These are phyloP conservation scores for Globisporangium okanoganense DNA, from an alignment of 352 stramenopile species.

Conservation along the genomic window DNA sequence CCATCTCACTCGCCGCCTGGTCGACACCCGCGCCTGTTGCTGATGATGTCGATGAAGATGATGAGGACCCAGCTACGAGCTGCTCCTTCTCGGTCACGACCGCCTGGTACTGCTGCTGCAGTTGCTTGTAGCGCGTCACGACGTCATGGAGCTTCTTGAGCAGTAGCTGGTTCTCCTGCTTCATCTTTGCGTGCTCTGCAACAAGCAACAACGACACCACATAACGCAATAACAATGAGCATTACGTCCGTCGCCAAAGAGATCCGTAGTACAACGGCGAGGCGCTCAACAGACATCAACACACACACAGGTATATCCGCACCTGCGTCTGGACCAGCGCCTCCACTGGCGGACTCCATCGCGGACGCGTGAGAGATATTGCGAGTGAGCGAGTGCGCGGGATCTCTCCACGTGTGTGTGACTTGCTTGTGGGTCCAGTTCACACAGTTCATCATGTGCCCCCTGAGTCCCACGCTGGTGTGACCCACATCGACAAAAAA, in stretches of 20 bases:
- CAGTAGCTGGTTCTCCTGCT: constrained; percentile 55
- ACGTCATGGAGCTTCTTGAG: constrained; percentile 55
- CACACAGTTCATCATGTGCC: constrained; percentile 5
- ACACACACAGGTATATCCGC: not conserved
- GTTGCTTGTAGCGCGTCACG: constrained; percentile 42
- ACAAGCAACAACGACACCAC: not conserved
- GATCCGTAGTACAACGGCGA: too few relatives aligned
- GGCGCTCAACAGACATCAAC: not conserved
- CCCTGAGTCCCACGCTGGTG: not conserved
- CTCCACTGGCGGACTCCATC: constrained; percentile 1
- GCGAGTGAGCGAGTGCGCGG: constrained; percentile 1
- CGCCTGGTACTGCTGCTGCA: constrained; percentile 47
- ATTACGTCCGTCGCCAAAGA: too few relatives aligned
- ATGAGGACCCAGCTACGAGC: not conserved
- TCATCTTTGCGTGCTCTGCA: constrained; percentile 31
- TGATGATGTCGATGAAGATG: not conserved
- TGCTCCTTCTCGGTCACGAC: constrained; percentile 26
- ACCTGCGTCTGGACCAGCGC: not conserved
- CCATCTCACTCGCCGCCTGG: constrained; percentile 11
- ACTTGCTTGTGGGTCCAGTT: constrained; percentile 10
- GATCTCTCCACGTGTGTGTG: constrained; percentile 7
- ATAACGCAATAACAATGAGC: too few relatives aligned
- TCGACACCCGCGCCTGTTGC: not conserved
- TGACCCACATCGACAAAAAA: not conserved
- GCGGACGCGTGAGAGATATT: constrained; percentile 5